Evolutionary conservation across 2,329 filamentous ascomycete species (phyloP).

Genomic region (Claviceps arundinis): DNA sequence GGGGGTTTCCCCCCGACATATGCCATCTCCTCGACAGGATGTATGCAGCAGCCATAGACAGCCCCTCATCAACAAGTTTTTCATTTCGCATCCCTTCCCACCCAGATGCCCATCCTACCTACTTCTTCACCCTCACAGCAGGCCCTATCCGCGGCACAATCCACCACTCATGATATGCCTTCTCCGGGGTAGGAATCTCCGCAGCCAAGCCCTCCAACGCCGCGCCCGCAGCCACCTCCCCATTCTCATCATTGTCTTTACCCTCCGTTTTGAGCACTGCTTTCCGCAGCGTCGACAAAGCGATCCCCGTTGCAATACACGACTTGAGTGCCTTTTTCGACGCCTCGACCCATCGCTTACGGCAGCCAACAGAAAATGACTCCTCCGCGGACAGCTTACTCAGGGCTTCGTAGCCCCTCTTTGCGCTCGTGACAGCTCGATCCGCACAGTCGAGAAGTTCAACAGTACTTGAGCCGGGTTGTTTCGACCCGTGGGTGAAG

Average conservation of each 20-base stretch:
- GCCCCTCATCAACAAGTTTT: not conserved
- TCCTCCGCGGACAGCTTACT: conserved; percentile 37
- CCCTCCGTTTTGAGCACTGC: conserved; percentile 27
- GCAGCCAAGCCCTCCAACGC: conserved; percentile 26
- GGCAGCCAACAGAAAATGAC: conserved; percentile 41
- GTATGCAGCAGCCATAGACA: too few relatives aligned
- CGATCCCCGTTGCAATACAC: conserved; percentile 57
- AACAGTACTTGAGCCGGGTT: conserved; percentile 23
- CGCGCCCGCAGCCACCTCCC: conserved; percentile 2
- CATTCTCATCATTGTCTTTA: conserved; percentile 5
- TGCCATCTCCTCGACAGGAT: too few relatives aligned
- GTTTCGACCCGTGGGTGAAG: conserved; percentile 33
- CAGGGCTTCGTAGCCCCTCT: conserved; percentile 43
- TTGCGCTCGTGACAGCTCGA: conserved; percentile 32
- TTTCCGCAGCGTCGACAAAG: conserved; percentile 47
- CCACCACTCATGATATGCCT: conserved; percentile 53
- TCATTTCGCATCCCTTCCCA: not conserved
- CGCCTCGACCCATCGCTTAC: conserved; percentile 48
- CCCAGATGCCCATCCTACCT: not conserved
- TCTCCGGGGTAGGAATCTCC: conserved; percentile 38
- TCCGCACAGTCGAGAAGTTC: conserved; percentile 34
- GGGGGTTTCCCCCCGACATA: too few relatives aligned
- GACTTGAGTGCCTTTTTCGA: conserved; percentile 50
- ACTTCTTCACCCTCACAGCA: not conserved
- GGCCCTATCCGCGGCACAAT: conserved; percentile 39